Conservation (phyloP, 139 green algal species). For the Volvox reticuliferus region DNA sequence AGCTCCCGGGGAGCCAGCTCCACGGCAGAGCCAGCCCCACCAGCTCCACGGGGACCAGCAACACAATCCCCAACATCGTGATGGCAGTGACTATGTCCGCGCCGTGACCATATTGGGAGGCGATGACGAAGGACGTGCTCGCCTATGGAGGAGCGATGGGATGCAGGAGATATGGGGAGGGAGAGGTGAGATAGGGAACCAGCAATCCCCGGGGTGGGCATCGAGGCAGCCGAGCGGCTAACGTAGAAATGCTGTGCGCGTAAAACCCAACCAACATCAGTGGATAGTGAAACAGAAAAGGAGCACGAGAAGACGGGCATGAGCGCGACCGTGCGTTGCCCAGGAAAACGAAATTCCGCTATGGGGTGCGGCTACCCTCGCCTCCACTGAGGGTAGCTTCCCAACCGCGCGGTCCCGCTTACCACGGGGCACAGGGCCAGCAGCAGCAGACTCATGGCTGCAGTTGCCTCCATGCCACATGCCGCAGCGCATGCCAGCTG, state of each 20-base stretch:
- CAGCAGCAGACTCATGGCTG: slow-evolving; percentile 46
- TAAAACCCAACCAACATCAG: too few relatives aligned
- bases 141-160: not conserved
- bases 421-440: slow-evolving; percentile 49
- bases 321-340: too few relatives aligned
- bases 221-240: too few relatives aligned
- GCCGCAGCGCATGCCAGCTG: slow-evolving; percentile 48
- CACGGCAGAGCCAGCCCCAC: slow-evolving; percentile 36
- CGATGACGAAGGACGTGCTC: slow-evolving; percentile 47
- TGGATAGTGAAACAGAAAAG: too few relatives aligned
- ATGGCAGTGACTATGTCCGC: slow-evolving; percentile 38
- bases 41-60: slow-evolving; percentile 49
- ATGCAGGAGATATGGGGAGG: not conserved
- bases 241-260: too few relatives aligned
- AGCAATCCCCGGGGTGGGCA: too few relatives aligned
- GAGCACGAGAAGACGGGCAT: too few relatives aligned
- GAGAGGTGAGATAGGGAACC: not conserved
- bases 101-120: slow-evolving; percentile 35
- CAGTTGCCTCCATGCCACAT: not conserved
- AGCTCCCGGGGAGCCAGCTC: too few relatives aligned
- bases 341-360: too few relatives aligned
- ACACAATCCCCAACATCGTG: slow-evolving; percentile 32
- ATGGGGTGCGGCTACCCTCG: too few relatives aligned
- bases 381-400: too few relatives aligned
- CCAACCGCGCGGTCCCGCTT: not conserved